phyloP scores from a whole-genome alignment of 441 rosid genomes.

The Erodium trifolium region DNA sequence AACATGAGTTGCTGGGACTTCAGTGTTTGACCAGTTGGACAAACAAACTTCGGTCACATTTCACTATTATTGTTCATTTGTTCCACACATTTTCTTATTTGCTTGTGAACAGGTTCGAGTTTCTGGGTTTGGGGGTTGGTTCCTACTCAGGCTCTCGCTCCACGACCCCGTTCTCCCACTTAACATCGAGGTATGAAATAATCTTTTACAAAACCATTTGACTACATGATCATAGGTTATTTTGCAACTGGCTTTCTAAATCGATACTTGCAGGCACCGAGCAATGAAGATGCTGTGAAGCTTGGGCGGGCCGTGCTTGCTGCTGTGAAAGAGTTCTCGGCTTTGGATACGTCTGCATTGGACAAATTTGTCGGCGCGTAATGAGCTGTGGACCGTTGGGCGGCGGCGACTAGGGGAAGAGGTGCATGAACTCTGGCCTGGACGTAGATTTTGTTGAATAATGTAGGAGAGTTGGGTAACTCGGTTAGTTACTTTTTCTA shows the following conservation, averaged over 20 bases:
- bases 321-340: slow-evolving; percentile 61
- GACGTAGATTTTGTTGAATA: background rate
- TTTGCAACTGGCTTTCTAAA: slow-evolving; percentile 2
- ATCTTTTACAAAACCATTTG: slow-evolving; percentile 8
- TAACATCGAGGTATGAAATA: slow-evolving; percentile 69
- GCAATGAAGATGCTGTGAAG: slow-evolving; percentile 63
- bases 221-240: background rate
- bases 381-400: slow-evolving; percentile 15
- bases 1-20: no score
- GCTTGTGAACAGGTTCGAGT: slow-evolving; percentile 53
- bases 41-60: no score
- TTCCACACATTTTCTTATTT: slow-evolving; percentile 1
- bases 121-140: slow-evolving; percentile 95
- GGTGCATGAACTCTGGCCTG: background rate
- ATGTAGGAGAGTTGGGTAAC: background rate
- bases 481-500: background rate
- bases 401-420: background rate
- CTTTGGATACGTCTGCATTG: slow-evolving; percentile 74
- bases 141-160: slow-evolving; percentile 93
- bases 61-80: background rate
- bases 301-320: slow-evolving; percentile 59
- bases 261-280: slow-evolving; percentile 44
- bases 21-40: no score
- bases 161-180: slow-evolving; percentile 99
- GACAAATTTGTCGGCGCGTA: slow-evolving; percentile 45